phyloP scores from a whole-genome alignment of 305 asterid genomes.

The Ilex paraguariensis region DNA sequence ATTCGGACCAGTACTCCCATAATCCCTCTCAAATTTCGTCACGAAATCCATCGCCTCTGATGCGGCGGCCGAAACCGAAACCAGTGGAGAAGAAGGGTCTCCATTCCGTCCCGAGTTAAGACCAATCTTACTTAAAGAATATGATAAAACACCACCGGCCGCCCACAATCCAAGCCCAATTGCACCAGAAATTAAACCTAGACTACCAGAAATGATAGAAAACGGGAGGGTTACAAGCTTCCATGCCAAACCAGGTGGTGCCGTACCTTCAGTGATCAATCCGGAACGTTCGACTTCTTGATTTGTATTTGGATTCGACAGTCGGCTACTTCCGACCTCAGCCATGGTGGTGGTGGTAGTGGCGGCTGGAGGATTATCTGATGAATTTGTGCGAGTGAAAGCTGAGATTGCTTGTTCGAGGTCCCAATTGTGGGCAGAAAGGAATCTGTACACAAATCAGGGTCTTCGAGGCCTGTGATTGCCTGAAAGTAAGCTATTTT shows the following conservation, averaged over 20 bases:
- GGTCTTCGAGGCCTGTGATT: slow-evolving; percentile 79
- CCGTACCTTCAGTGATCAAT: background rate
- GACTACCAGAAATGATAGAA: slow-evolving; percentile 75
- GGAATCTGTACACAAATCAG: slow-evolving; percentile 84
- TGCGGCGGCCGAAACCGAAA: slow-evolving; percentile 32
- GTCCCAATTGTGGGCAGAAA: slow-evolving; percentile 92
- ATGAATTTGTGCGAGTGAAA: slow-evolving; percentile 37
- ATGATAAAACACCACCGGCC: slow-evolving; percentile 76
- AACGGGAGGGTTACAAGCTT: slow-evolving; percentile 77
- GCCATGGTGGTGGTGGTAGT: slow-evolving; percentile 9
- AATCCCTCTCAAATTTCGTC: slow-evolving; percentile 65
- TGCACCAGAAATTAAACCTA: slow-evolving; percentile 78
- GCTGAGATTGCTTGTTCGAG: slow-evolving; percentile 81
- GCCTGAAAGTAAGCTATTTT: slow-evolving; percentile 91
- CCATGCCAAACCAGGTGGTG: slow-evolving; percentile 75
- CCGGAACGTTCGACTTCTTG: slow-evolving; percentile 5
- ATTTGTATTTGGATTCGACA: no score
- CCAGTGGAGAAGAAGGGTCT: slow-evolving; percentile 9
- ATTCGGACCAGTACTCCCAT: slow-evolving; percentile 55
- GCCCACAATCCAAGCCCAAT: slow-evolving; percentile 90
- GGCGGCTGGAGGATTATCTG: slow-evolving; percentile 7
- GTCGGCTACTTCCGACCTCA: background rate
- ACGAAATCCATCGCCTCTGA: slow-evolving; percentile 78
- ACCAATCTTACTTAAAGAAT: slow-evolving; percentile 29
- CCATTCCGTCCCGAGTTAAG: background rate